Evolutionary conservation across 352 stramenopile genomes (phyloP).

Genomic region (Pythium phragmiticola): DNA sequence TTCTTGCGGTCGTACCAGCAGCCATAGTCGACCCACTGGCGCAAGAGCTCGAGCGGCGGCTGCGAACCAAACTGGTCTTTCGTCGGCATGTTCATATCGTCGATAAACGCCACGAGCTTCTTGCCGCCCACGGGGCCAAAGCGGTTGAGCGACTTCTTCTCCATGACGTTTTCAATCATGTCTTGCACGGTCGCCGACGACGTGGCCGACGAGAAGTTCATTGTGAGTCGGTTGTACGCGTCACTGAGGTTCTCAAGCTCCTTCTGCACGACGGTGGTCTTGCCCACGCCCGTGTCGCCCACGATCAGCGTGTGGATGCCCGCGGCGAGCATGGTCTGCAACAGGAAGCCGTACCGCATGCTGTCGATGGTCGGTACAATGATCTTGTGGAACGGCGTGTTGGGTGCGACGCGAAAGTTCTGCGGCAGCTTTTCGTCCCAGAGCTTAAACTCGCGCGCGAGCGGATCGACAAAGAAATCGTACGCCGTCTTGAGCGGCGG

Average conservation of each 20-base stretch:
- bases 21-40: conserved; percentile 92
- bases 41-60: conserved; percentile 87
- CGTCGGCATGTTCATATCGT: conserved; percentile 93
- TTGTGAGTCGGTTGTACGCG: conserved; percentile 69
- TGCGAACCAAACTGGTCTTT: conserved; percentile 91
- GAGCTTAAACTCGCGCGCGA: conserved; percentile 74
- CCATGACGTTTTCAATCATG: conserved; percentile 90
- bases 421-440: conserved; percentile 82
- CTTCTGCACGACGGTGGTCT: conserved; percentile 83
- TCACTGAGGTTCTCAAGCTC: conserved; percentile 83
- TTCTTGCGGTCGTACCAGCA: conserved; percentile 93
- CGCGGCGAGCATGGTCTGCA: conserved; percentile 73
- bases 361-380: conserved; percentile 88
- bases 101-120: conserved; percentile 90
- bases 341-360: conserved; percentile 75
- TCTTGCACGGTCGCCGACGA: conserved; percentile 85
- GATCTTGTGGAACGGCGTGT: conserved; percentile 83
- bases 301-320: conserved; percentile 87
- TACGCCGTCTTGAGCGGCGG: conserved; percentile 91
- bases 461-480: conserved; percentile 91
- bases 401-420: conserved; percentile 70
- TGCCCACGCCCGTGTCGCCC: conserved; percentile 88
- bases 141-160: conserved; percentile 88
- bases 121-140: conserved; percentile 88
- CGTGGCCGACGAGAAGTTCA: conserved; percentile 91